These are phyloP conservation scores for Pseudogymnoascus sp. DNA, from an alignment of 2,329 filamentous ascomycete species.

Conservation along the genomic window DNA sequence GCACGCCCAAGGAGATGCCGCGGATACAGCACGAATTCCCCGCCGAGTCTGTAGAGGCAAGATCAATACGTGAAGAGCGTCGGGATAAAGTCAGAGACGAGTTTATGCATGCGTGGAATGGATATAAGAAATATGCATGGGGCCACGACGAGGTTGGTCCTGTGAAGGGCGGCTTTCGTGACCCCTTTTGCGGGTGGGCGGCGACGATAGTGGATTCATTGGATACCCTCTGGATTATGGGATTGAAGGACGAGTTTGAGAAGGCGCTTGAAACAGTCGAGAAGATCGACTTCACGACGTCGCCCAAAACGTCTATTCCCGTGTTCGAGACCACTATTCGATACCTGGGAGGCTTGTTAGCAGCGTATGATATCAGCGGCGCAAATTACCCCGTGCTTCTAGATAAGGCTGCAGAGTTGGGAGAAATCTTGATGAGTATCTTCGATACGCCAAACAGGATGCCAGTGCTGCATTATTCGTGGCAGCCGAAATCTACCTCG, in stretches of 20 bases:
- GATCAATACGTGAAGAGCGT: slow-evolving; percentile 56
- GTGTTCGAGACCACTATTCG: slow-evolving; percentile 36
- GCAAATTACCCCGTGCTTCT: slow-evolving; percentile 24
- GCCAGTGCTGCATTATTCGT: slow-evolving; percentile 27
- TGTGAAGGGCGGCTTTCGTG: slow-evolving; percentile 55
- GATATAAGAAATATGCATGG: slow-evolving; percentile 75
- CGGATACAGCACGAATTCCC: slow-evolving; percentile 68
- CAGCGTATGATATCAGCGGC: slow-evolving; percentile 31
- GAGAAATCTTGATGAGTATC: slow-evolving; percentile 27
- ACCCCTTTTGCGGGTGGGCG: slow-evolving; percentile 89
- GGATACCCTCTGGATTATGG: slow-evolving; percentile 86
- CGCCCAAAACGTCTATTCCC: slow-evolving; percentile 24
- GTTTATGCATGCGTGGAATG: slow-evolving; percentile 68
- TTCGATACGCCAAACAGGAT: slow-evolving; percentile 50
- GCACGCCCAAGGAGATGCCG: slow-evolving; percentile 61
- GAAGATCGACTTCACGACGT: slow-evolving; percentile 76
- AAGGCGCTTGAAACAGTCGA: slow-evolving; percentile 62
- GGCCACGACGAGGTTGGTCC: slow-evolving; percentile 80
- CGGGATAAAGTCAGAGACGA: slow-evolving; percentile 63
- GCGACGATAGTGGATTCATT: slow-evolving; percentile 78
- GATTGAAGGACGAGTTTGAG: slow-evolving; percentile 69
- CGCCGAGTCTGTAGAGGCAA: slow-evolving; percentile 54
- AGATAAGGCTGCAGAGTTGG: slow-evolving; percentile 28
- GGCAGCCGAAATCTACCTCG: slow-evolving; percentile 59
- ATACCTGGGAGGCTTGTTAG: slow-evolving; percentile 32